These are phyloP conservation scores for Saposhnikovia divaricata DNA, from an alignment of 129 eudicot species.

Conservation along the genomic window DNA sequence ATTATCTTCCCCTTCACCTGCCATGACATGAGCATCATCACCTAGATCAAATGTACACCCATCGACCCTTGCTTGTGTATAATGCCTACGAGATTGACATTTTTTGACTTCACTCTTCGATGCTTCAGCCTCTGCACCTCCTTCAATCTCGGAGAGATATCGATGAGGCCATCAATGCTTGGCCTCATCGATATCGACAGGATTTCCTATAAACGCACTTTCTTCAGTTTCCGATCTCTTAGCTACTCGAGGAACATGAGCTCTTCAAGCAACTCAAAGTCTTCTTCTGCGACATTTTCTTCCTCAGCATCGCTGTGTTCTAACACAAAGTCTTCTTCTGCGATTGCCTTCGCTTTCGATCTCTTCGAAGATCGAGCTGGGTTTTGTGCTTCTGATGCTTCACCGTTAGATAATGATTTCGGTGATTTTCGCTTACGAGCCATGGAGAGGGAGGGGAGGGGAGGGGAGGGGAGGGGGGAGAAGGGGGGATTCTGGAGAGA, in stretches of 20 bases:
- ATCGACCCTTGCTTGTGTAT: conserved; percentile 44
- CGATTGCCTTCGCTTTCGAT: background rate
- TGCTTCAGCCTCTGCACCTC: too few relatives aligned
- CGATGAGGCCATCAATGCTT: background rate
- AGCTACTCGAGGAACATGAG: background rate
- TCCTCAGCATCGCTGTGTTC: background rate
- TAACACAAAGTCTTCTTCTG: background rate
- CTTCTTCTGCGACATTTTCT: background rate
- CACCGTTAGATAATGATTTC: background rate
- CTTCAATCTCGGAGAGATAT: background rate
- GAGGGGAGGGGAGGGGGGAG: background rate
- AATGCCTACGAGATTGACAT: conserved; percentile 45
- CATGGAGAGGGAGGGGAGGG: background rate
- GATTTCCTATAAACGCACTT: background rate
- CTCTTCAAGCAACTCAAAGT: too few relatives aligned
- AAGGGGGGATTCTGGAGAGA: background rate
- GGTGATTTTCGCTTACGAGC: background rate
- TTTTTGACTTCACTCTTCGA: too few relatives aligned
- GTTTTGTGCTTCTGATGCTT: background rate
- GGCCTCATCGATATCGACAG: background rate
- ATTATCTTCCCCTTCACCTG: conserved; percentile 39
- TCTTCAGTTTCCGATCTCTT: background rate
- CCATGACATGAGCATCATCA: conserved; percentile 56
- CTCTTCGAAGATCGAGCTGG: background rate
- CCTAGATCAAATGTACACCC: conserved; percentile 34